Base-by-base conservation (phyloP, 352 stramenopile genomes). In the Phytophthora macrochlamydospora region DNA sequence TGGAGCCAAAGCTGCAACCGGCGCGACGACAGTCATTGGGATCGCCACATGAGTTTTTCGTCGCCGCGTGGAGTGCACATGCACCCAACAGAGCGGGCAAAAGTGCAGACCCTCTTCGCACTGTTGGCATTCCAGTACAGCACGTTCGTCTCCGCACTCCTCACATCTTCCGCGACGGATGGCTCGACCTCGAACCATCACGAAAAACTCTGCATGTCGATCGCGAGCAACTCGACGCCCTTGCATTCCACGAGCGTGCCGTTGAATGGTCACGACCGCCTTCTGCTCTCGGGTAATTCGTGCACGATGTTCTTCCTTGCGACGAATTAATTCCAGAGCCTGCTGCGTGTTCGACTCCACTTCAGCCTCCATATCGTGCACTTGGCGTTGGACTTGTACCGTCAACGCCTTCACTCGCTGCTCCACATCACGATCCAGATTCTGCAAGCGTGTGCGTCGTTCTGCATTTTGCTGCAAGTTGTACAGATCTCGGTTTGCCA, bases 61-160 rank as follows among this genome's bases (percentile, higher is more conserved):
- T 7, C 78, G 69, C 6, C 81, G 56, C 1, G 83, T 92, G 24
- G 76, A 74, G 53, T 92, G 85, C 11, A 90, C 82, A 48, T 89
- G 79, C 1, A 93, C 85, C 85, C 86, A 94, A 53, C 83, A 94
- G 4, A 73, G 43, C 2, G 83, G 83, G 57, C 83, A 94, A 14
- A 94, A 90, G n/a, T 89, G 83, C 11, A 78, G 14, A 45, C 75
- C 85, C 53, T 91, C 81, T 48, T 91, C 73, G 46, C 86, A 94
- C 56, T 91, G 69, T 7, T 75, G 51, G 49, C 83, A 94, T 59
- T 85, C 70, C 3, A 94, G 68, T 50, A 92, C 86, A 14, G 86
- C 86, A 30, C 67, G 73, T 32, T 85, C 62, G n/a, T 89, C 79
- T 14, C 78, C 82, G 56, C 86, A 92, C 51, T 94, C 86, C 58